These are phyloP conservation scores for Debaryomyces udenii DNA, from an alignment of 1,139 yeast genomes.

Conservation along the genomic window DNA sequence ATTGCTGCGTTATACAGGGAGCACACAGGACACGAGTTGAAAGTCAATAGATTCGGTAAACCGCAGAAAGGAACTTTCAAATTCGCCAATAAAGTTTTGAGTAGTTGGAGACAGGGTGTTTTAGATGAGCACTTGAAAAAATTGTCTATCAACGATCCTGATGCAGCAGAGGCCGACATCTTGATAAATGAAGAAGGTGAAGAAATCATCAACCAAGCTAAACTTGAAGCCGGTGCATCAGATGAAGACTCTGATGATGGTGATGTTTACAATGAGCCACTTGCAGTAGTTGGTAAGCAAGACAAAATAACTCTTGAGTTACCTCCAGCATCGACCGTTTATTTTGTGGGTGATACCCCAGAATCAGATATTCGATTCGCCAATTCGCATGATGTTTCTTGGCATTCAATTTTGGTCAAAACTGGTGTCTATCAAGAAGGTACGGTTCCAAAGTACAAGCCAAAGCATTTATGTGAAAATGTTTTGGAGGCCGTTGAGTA, in stretches of 20 bases:
- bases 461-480: constrained; percentile 70
- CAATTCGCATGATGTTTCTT: constrained; percentile 78
- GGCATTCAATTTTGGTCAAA: constrained; percentile 83
- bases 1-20: constrained; percentile 80
- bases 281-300: constrained; percentile 33
- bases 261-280: constrained; percentile 19
- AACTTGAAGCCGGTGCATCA: constrained; percentile 40
- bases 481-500: constrained; percentile 81
- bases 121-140: constrained; percentile 72
- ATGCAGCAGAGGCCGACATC: constrained; percentile 50
- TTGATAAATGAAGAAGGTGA: constrained; percentile 52
- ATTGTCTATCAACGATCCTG: constrained; percentile 47
- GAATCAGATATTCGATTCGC: constrained; percentile 88
- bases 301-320: constrained; percentile 55
- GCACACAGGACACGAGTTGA: constrained; percentile 76
- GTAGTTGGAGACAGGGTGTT: constrained; percentile 77
- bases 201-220: constrained; percentile 49
- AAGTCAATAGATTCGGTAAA: constrained; percentile 79
- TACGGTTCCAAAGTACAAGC: constrained; percentile 74
- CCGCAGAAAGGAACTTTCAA: constrained; percentile 84
- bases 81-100: constrained; percentile 74
- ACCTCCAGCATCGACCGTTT: constrained; percentile 84
- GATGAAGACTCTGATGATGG: constrained; percentile 34
- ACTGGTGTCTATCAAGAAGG: constrained; percentile 88
- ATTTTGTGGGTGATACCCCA: constrained; percentile 92